Base-by-base conservation (phyloP, 176 grass and related monocot genomes). In the Rhynchospora tenuis region DNA sequence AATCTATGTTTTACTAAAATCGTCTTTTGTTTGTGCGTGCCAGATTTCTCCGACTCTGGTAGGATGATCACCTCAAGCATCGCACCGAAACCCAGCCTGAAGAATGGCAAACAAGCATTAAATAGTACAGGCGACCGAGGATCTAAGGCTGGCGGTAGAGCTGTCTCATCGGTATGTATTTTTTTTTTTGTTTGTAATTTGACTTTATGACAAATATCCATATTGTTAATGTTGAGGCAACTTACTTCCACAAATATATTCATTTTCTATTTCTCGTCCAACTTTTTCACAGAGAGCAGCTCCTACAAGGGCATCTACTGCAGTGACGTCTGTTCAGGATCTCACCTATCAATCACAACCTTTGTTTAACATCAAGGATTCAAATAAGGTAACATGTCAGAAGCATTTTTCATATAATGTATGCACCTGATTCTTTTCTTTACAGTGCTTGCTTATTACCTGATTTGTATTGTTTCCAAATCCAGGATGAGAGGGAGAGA, bases 351-450 rank as follows among this genome's bases (percentile, higher is more conserved):
- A 99, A 19, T 93, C 91, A 69, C 97, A 99, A 59, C 84, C 91
- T 46, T 88, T 95, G 80, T 99, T 99, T 89, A 99, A 93, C 83
- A 89, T 96, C 62, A 99, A 88, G 76, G 97, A 99, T 84, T 99
- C 97, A 31, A 99, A 93, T 50, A 99, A 99, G 93, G 97, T 99
- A 59, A 15, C 45, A 29, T 83, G 70, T 80, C 51, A 62, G 59
- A 15, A 48, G 46, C 10, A 13, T 13, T 38, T 82, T 47, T 82
- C 46, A 27, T 65, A 66, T 67, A 26, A 48, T 27, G 73, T 7
- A 74, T 51, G 20, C 45, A 29, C 48, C 73, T 76, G 45, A 61
- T 46, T 51, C 31, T 59, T 69, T 54, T 44, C 51, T 69, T 68
- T 69, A 70, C 59, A 66, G n/a, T 62, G 9, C 3, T 46, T 84